phyloP scores from a whole-genome alignment of 2,329 filamentous ascomycete species.

The Talaromyces sp. region DNA sequence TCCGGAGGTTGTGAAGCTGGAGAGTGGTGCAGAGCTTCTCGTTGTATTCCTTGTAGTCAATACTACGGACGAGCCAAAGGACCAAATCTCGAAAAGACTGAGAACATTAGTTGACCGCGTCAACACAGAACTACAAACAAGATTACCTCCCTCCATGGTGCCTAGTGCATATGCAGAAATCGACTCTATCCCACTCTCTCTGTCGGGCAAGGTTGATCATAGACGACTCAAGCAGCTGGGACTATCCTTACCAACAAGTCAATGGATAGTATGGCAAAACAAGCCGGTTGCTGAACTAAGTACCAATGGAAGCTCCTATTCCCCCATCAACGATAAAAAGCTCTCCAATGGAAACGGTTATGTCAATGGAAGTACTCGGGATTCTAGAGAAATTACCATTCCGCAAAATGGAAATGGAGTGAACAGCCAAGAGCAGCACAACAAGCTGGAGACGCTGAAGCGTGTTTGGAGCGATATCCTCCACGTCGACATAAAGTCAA shows the following conservation, averaged over 20 bases:
- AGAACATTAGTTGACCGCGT: not conserved
- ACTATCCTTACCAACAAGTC: not conserved
- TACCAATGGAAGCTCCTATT: too few relatives aligned
- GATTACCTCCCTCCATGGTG: conserved; percentile 2
- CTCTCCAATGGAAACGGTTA: too few relatives aligned
- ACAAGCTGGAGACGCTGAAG: conserved; percentile 2
- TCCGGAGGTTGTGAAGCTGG: not conserved
- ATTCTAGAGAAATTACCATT: too few relatives aligned
- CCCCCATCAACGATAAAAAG: too few relatives aligned
- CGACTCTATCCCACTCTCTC: not conserved
- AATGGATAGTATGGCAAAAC: too few relatives aligned
- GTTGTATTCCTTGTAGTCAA: not conserved
- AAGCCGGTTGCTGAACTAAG: too few relatives aligned
- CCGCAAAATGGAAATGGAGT: too few relatives aligned
- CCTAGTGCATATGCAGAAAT: not conserved
- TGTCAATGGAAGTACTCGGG: too few relatives aligned
- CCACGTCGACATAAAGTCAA: conserved; percentile 13
- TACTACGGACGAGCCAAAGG: too few relatives aligned
- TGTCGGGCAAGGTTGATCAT: conserved; percentile 1
- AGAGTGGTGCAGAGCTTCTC: not conserved
- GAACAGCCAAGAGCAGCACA: too few relatives aligned
- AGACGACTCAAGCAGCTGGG: not conserved
- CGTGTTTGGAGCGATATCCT: conserved; percentile 18
- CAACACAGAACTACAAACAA: not conserved
- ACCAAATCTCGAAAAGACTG: too few relatives aligned